phyloP scores from a whole-genome alignment of 208 protist species.

The Acanthamoeba royreba region DNA sequence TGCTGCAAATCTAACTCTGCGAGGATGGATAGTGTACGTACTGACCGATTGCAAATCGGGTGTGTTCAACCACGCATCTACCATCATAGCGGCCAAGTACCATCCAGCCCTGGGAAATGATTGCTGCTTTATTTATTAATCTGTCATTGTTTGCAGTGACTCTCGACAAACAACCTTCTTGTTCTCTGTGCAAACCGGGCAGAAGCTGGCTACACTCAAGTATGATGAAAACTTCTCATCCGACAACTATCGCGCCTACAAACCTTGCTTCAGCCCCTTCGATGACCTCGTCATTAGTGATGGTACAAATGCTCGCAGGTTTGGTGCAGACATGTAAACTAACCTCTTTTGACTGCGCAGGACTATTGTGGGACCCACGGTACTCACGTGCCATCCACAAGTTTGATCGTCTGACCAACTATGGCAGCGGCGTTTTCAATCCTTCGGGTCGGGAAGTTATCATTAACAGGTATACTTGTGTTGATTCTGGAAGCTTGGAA shows the following conservation, averaged over 20 bases:
- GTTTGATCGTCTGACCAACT: slow-evolving; percentile 51
- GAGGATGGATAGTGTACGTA: neutral
- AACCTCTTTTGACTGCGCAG: neutral
- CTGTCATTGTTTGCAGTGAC: too few relatives aligned
- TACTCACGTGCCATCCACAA: slow-evolving; percentile 40
- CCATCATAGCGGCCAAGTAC: slow-evolving; percentile 30
- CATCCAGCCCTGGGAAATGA: too few relatives aligned
- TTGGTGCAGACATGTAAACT: neutral
- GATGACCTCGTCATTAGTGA: slow-evolving; percentile 43
- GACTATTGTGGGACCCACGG: slow-evolving; percentile 45
- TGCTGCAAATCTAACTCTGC: neutral
- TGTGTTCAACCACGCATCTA: slow-evolving; percentile 29
- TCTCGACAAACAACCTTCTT: neutral
- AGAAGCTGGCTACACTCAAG: neutral
- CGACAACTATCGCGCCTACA: neutral
- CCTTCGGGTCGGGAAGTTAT: slow-evolving; percentile 53
- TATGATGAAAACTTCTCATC: neutral
- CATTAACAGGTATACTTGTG: neutral
- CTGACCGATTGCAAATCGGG: slow-evolving; percentile 3
- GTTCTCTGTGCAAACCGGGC: neutral
- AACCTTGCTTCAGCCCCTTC: slow-evolving; percentile 42
- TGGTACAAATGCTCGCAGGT: neutral
- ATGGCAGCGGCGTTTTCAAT: slow-evolving; percentile 50
- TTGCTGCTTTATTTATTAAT: too few relatives aligned
- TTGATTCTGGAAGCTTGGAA: neutral